Percentiles rank a stretch among this genome's conserved stretches.
These are phyloP conservation scores for Sclerotinia minor DNA, from an alignment of 2,329 filamentous ascomycete species.

Conservation along the genomic window DNA sequence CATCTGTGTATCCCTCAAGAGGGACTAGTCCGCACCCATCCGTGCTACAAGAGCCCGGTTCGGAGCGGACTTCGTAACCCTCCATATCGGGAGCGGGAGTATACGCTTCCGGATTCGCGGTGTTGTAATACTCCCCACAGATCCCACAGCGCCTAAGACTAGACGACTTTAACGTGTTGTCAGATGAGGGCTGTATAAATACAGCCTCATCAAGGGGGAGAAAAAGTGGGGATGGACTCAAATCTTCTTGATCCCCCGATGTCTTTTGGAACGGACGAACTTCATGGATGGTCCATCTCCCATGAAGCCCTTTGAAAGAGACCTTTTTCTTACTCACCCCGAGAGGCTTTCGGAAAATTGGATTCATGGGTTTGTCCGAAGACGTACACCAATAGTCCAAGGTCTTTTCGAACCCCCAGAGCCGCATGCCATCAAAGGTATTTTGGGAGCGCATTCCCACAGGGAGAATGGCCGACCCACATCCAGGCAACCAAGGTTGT, in stretches of 20 bases:
- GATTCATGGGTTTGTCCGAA: neutral
- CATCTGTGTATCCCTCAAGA: neutral
- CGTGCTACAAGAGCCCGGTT: neutral
- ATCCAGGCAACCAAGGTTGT: neutral
- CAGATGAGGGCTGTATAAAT: neutral
- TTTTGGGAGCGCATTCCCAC: neutral
- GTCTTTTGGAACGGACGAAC: neutral
- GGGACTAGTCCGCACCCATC: neutral
- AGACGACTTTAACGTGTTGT: neutral
- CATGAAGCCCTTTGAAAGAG: neutral
- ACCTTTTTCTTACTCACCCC: neutral
- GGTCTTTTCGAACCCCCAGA: neutral
- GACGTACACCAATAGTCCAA: neutral
- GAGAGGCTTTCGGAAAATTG: neutral
- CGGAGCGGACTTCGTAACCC: neutral
- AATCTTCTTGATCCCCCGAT: neutral
- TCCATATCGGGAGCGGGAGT: neutral
- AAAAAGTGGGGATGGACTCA: neutral
- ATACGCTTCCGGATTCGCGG: neutral
- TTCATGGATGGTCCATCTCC: neutral
- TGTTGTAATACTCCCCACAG: neutral
- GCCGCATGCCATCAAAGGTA: neutral
- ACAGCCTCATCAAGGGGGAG: neutral
- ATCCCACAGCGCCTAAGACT: neutral
- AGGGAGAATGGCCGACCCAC: neutral